Evolutionary conservation across 2,329 filamentous ascomycete genomes (phyloP).

Genomic region (Penicillium palitans): DNA sequence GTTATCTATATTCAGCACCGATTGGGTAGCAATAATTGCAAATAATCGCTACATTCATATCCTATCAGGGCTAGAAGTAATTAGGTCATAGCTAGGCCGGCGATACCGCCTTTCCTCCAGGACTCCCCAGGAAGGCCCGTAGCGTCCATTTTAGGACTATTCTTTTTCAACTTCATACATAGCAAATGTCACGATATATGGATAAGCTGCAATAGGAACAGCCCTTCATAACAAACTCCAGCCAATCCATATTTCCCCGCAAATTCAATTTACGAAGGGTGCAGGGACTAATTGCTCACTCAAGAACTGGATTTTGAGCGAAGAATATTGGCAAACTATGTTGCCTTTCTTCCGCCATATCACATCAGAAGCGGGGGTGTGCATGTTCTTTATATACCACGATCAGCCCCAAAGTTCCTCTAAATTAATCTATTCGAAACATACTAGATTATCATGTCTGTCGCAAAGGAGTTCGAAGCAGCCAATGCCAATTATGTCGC

Average conservation of each 20-base stretch:
- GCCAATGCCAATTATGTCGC: constrained; percentile 60
- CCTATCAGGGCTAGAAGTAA: neutral
- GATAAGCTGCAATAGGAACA: neutral
- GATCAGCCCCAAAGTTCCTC: constrained; percentile 5
- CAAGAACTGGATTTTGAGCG: neutral
- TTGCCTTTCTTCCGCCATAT: constrained; percentile 1
- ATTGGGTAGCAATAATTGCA: neutral
- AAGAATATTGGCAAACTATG: neutral
- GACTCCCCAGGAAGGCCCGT: neutral
- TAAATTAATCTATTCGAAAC: neutral
- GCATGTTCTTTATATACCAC: constrained; percentile 11
- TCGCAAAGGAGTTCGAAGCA: constrained; percentile 53
- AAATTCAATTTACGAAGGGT: neutral
- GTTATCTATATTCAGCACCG: neutral
- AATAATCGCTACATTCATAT: neutral
- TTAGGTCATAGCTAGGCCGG: neutral
- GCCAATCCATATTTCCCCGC: neutral
- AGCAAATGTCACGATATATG: neutral
- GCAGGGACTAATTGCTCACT: neutral
- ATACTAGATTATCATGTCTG: constrained; percentile 24
- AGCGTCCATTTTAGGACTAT: neutral
- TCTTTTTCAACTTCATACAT: neutral
- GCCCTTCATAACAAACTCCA: neutral
- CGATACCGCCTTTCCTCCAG: neutral
- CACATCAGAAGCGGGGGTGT: constrained; percentile 17